Percentiles rank a stretch among this genome's conserved stretches.
Conservation (phyloP, 2,329 filamentous ascomycete genomes). For the Pseudovirgaria hyperparasitica region DNA sequence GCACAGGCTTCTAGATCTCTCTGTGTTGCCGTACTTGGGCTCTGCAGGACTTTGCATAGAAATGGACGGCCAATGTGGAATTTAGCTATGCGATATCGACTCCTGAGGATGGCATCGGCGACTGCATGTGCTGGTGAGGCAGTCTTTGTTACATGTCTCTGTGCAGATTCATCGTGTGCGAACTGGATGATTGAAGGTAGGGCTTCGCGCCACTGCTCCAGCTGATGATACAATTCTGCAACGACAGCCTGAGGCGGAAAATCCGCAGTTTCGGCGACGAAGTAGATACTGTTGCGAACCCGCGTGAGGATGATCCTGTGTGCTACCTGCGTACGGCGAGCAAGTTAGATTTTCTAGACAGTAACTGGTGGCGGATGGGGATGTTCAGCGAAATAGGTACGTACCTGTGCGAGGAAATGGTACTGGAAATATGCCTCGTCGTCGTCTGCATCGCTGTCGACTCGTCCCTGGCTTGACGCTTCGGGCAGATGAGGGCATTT, state of each 20-base stretch:
- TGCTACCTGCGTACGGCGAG: too few species aligned
- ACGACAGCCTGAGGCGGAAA: constrained; percentile 35
- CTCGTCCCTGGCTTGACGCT: constrained; percentile 9
- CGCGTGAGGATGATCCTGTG: constrained; percentile 43
- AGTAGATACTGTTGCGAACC: constrained; percentile 38
- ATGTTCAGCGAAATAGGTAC: too few species aligned
- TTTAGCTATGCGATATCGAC: constrained; percentile 24
- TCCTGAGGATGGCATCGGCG: constrained; percentile 24
- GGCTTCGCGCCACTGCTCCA: constrained; percentile 42
- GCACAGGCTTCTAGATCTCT: constrained; percentile 18
- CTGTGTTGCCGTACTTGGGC: constrained; percentile 15
- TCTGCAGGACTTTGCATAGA: constrained; percentile 25
- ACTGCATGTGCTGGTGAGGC: constrained; percentile 23
- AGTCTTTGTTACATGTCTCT: constrained; percentile 9
- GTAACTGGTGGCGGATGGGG: too few species aligned
- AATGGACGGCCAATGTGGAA: constrained; percentile 25
- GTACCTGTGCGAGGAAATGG: constrained; percentile 43
- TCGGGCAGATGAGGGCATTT: constrained; percentile 26
- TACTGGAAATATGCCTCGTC: constrained; percentile 44
- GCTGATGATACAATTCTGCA: constrained; percentile 40
- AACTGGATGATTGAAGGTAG: constrained; percentile 37
- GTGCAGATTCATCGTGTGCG: constrained; percentile 19
- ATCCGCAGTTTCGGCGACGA: constrained; percentile 29
- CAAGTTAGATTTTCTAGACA: too few species aligned
- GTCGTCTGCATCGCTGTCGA: constrained; percentile 26